phyloP scores from a whole-genome alignment of 176 grass and related monocot genomes.

The Aegilops bicornis region DNA sequence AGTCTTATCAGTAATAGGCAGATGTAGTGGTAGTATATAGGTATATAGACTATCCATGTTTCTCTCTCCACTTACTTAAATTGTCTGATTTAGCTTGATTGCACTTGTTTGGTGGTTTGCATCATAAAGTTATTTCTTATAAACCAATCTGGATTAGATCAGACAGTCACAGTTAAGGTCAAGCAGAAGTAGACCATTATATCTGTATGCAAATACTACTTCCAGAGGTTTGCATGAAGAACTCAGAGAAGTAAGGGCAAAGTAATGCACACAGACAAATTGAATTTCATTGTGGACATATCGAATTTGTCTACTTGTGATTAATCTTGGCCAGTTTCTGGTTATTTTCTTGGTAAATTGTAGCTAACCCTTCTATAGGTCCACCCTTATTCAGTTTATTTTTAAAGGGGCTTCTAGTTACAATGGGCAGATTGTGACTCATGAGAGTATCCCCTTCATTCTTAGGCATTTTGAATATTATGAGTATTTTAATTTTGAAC shows the following conservation, averaged over 20 bases:
- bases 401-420: neutral
- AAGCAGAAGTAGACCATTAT: neutral
- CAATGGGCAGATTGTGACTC: neutral
- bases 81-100: neutral
- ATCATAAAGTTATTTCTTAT: conserved; percentile 5
- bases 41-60: neutral
- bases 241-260: neutral
- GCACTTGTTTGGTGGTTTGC: neutral
- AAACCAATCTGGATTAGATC: neutral
- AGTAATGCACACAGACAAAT: neutral
- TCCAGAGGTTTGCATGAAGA: neutral
- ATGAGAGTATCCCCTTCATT: neutral
- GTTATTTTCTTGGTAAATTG: neutral
- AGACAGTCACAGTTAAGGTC: neutral
- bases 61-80: conserved; percentile 3
- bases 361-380: neutral
- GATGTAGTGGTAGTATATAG: conserved; percentile 4
- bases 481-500: neutral
- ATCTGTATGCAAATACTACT: conserved; percentile 10
- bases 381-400: neutral
- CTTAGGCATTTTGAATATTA: neutral
- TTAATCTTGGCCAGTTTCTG: neutral
- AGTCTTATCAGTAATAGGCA: neutral
- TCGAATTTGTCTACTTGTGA: neutral
- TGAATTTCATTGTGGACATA: neutral